Evolutionary conservation across 176 grass and related monocot species (phyloP).

Genomic region (Tillandsia fasciculata): DNA sequence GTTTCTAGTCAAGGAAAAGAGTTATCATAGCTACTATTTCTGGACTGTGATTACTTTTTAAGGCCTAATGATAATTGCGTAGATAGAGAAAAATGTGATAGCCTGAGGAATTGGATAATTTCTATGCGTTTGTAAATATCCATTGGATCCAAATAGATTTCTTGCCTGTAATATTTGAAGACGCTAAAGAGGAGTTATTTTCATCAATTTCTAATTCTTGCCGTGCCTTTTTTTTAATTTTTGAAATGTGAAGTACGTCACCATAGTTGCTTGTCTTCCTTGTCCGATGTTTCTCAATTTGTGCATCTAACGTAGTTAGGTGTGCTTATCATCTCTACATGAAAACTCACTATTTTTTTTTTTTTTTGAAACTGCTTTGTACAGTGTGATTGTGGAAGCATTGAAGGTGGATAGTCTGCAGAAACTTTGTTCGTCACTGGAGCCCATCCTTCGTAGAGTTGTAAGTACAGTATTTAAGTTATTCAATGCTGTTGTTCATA

Average conservation of each 20-base stretch:
- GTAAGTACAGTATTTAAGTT: slow-evolving; percentile 29
- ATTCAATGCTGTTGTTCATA: background rate
- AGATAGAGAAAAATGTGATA: too few species aligned
- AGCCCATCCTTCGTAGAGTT: slow-evolving; percentile 72
- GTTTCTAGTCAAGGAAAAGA: background rate
- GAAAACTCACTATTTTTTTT: background rate
- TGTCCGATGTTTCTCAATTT: slow-evolving; percentile 6
- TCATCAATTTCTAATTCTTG: background rate
- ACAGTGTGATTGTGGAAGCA: slow-evolving; percentile 66
- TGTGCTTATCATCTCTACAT: background rate
- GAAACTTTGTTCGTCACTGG: slow-evolving; percentile 60
- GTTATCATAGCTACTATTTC: background rate
- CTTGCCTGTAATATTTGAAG: background rate
- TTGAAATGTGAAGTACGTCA: background rate
- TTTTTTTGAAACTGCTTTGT: slow-evolving; percentile 10
- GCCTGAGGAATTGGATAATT: too few species aligned
- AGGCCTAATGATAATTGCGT: too few species aligned
- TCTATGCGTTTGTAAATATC: too few species aligned
- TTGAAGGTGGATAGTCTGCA: slow-evolving; percentile 62
- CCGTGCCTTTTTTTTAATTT: background rate
- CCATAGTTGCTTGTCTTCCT: background rate
- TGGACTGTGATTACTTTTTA: background rate
- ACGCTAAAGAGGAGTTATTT: background rate
- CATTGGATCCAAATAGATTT: too few species aligned
- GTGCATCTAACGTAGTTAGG: background rate